phyloP scores from a whole-genome alignment of 129 eudicot genomes.

The Tagetes erecta region DNA sequence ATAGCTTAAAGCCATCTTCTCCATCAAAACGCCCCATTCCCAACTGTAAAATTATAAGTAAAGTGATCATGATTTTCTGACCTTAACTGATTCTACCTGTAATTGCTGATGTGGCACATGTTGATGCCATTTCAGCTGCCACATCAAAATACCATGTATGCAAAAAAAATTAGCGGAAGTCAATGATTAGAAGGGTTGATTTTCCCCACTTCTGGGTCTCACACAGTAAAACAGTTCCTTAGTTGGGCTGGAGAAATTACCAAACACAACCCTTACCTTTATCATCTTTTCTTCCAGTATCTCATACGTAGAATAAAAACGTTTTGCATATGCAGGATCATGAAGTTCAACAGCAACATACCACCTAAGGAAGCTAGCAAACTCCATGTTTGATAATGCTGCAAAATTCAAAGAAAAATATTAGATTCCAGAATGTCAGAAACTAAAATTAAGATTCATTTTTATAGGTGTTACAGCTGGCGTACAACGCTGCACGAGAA shows the following conservation, averaged over 20 bases:
- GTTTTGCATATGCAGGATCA: constrained; percentile 93
- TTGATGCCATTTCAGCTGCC: background rate
- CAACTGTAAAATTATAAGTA: constrained; percentile 47
- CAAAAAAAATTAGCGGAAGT: background rate
- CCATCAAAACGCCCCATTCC: constrained; percentile 57
- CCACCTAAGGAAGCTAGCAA: constrained; percentile 99
- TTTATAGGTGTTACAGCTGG: constrained; percentile 13
- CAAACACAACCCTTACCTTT: constrained; percentile 53
- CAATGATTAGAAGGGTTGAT: background rate
- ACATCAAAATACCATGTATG: background rate
- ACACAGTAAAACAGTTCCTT: too few species aligned
- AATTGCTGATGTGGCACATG: background rate
- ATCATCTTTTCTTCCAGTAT: constrained; percentile 81
- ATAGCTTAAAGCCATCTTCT: constrained; percentile 75
- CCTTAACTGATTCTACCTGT: background rate
- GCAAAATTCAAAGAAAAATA: constrained; percentile 28
- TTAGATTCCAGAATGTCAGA: constrained; percentile 16
- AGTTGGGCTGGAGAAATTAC: background rate
- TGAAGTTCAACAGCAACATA: constrained; percentile 97
- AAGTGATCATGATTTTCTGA: background rate
- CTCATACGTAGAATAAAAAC: constrained; percentile 86
- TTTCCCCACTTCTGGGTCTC: too few species aligned
- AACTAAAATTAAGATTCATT: constrained; percentile 6
- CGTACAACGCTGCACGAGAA: constrained; percentile 94
- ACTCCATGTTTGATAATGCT: constrained; percentile 85